phyloP scores from a whole-genome alignment of 1,284 basidiomycete genomes.

The Agaricales sp. region DNA sequence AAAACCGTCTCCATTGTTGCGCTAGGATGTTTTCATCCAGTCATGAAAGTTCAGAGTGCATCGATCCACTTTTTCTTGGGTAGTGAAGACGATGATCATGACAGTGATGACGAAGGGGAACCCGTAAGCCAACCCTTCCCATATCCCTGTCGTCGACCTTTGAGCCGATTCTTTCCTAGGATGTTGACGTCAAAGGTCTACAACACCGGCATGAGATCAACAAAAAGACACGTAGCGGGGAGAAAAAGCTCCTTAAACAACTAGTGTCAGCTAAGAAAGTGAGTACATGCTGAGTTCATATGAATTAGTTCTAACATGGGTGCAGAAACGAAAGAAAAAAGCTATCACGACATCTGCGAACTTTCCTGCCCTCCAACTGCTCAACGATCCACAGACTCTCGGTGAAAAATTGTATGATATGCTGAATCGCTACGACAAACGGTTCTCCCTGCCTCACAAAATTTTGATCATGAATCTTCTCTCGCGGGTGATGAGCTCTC shows the following conservation, averaged over 20 bases:
- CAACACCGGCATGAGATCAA: conserved; percentile 83
- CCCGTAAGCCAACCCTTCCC: conserved; percentile 28
- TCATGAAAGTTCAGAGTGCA: conserved; percentile 90
- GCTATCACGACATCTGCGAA: conserved; percentile 47
- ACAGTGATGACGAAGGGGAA: conserved; percentile 66
- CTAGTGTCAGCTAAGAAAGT: conserved; percentile 66
- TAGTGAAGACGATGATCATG: conserved; percentile 60
- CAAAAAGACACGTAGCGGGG: conserved; percentile 77
- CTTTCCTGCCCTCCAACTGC: conserved; percentile 88
- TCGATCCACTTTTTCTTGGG: conserved; percentile 98
- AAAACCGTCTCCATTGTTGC: conserved; percentile 93
- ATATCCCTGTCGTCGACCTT: too few species aligned
- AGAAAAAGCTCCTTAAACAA: conserved; percentile 68
- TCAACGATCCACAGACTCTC: conserved; percentile 95
- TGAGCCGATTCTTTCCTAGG: conserved; percentile 24
- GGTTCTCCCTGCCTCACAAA: conserved; percentile 93
- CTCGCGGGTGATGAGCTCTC: conserved; percentile 88
- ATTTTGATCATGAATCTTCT: conserved; percentile 96
- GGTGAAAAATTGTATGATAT: conserved; percentile 91
- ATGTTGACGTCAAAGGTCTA: conserved; percentile 58
- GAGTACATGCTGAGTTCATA: conserved; percentile 9
- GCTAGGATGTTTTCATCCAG: conserved; percentile 89
- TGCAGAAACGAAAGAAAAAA: conserved; percentile 46
- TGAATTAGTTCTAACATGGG: conserved; percentile 8
- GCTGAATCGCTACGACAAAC: conserved; percentile 83